Evolutionary conservation across 1,284 basidiomycete genomes (phyloP), one percentile per base, ranked within the genome.

Genomic region (Sporisorium iseilematis-ciliati): DNA sequence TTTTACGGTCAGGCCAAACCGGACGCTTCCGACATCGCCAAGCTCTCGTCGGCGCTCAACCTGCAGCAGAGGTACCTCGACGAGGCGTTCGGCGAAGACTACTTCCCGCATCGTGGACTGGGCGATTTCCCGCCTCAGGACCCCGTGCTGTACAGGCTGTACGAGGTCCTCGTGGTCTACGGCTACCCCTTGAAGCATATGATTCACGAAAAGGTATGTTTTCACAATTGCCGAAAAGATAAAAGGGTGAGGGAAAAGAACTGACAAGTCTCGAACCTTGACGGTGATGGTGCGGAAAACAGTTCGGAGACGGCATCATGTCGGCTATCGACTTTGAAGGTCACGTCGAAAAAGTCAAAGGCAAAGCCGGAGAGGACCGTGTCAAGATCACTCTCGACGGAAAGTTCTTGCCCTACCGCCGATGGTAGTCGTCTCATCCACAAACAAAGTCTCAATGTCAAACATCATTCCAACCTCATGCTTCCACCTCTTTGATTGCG

Each of bases 1-100:
- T 82, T 82, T 41, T 84, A 82, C 52, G 82, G 81, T 18, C 82
- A 84, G 42, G 82, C 81, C 26, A 82, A 82, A 51, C 82, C 82
- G 2, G 78, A 78, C 20, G 4, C 41, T 0, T 29, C 53, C 16
- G 82, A 82, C 21, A 26, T 82, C 11, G 54, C 61, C 23, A 72
- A 65, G 41, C 67, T 84, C n/a, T 26, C 50, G 11, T 51, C 74
- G 11, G 56, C 60, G 0, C 75, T 82, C 26, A 67, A 78, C 31
- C 41, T 84, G 7, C 61, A 50, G 12, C 26, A 62, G 12, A 55
- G 62, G 11, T 61, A 69, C 33, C 57, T 81, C 21, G 63, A 61
- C 8, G 69, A 66, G 16, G 67, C 69, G 8, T 73, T 84, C 12
- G 81, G 82, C 6, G 38, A 60, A 7, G 50, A 68, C 55, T 84